Conservation (phyloP, 352 stramenopile species). For the Globisporangium alternatum region DNA sequence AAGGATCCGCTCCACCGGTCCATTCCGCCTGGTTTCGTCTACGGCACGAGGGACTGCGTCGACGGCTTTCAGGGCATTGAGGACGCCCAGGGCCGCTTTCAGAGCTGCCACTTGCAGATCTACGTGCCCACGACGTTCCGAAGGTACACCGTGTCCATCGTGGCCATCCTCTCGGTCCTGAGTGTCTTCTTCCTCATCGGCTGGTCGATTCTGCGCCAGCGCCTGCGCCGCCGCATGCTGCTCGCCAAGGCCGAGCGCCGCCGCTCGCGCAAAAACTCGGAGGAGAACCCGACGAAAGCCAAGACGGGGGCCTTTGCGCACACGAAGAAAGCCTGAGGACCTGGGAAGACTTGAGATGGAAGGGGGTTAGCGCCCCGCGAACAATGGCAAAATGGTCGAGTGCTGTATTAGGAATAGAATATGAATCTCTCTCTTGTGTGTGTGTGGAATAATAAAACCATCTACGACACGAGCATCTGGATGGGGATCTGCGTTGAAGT, state of each 20-base stretch:
- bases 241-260: conserved; percentile 91
- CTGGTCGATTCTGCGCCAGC: conserved; percentile 87
- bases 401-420: conserved; percentile 4
- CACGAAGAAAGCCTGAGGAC: conserved; percentile 45
- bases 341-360: neutral
- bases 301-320: conserved; percentile 60
- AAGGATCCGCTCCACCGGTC: conserved; percentile 63
- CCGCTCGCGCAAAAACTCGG: conserved; percentile 74
- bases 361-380: neutral
- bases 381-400: conserved; percentile 1
- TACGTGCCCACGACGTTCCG: conserved; percentile 90
- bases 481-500: conserved; percentile 47
- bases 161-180: conserved; percentile 70
- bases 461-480: conserved; percentile 64
- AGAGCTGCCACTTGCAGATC: conserved; percentile 94
- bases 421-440: neutral
- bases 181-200: conserved; percentile 63
- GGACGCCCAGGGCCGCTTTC: conserved; percentile 86
- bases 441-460: neutral
- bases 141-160: conserved; percentile 74
- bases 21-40: conserved; percentile 86
- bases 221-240: conserved; percentile 69
- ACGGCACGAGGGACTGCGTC: conserved; percentile 89
- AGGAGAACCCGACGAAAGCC: conserved; percentile 36
- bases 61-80: conserved; percentile 94